Evolutionary conservation across 352 stramenopile species (phyloP).

Genomic region (Pythium rishiriense): DNA sequence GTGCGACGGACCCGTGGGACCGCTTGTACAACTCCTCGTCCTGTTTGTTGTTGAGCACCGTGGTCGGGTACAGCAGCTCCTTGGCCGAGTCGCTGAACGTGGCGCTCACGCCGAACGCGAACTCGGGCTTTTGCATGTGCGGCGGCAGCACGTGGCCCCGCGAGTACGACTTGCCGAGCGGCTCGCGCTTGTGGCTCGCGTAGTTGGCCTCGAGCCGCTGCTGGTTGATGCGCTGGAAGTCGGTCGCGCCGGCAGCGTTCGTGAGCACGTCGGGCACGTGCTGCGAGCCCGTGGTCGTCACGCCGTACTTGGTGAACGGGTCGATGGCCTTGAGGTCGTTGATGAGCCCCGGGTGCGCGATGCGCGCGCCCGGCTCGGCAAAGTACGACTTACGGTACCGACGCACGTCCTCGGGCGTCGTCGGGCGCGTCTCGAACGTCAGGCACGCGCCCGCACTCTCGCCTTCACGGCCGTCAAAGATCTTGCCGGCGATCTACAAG

Average conservation of each 20-base stretch:
- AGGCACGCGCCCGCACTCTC: slow-evolving; percentile 61
- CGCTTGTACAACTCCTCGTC: slow-evolving; percentile 72
- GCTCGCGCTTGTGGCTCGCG: slow-evolving; percentile 75
- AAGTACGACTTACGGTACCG: slow-evolving; percentile 88
- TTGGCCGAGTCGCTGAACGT: slow-evolving; percentile 83
- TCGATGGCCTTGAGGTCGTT: slow-evolving; percentile 75
- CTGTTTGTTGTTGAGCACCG: slow-evolving; percentile 56
- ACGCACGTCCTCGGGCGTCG: slow-evolving; percentile 69
- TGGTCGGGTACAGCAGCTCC: slow-evolving; percentile 77
- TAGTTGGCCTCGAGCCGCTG: slow-evolving; percentile 78
- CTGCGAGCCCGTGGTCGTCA: slow-evolving; percentile 66
- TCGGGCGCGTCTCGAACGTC: slow-evolving; percentile 53
- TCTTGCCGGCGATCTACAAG: slow-evolving; percentile 45
- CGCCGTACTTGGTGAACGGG: slow-evolving; percentile 60
- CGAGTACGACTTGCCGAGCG: slow-evolving; percentile 67
- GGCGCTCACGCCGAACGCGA: slow-evolving; percentile 62
- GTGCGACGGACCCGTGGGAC: slow-evolving; percentile 73
- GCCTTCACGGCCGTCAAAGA: slow-evolving; percentile 31
- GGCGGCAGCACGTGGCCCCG: slow-evolving; percentile 66
- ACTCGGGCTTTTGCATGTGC: slow-evolving; percentile 54
- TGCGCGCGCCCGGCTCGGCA: slow-evolving; percentile 62
- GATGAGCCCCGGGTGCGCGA: slow-evolving; percentile 77
- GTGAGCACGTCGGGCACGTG: slow-evolving; percentile 67
- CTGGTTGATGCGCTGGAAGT: slow-evolving; percentile 73
- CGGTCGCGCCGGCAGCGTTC: slow-evolving; percentile 33